Evolutionary conservation across 495 filamentous ascomycete genomes (phyloP).

Genomic region (Trichocladium uniseriatum): DNA sequence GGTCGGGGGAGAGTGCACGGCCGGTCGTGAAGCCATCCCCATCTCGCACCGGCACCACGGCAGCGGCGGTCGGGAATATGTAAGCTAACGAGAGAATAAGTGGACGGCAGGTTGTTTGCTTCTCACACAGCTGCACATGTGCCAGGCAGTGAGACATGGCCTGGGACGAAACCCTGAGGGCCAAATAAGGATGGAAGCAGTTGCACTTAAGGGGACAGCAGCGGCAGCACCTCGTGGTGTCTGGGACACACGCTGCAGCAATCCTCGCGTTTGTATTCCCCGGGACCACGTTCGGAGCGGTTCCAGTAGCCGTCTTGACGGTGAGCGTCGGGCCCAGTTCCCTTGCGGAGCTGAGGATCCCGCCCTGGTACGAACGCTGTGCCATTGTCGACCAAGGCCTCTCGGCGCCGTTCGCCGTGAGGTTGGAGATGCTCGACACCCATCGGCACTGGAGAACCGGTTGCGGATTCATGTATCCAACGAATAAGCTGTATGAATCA

Average conservation of each 20-base stretch:
- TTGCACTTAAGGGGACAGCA: slow-evolving; percentile 24
- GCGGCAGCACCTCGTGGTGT: slow-evolving; percentile 21
- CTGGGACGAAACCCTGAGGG: slow-evolving; percentile 5
- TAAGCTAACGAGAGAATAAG: slow-evolving; percentile 1
- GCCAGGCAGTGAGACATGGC: slow-evolving; percentile 26
- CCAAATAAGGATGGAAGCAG: slow-evolving; percentile 13
- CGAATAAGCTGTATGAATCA: slow-evolving; percentile 1
- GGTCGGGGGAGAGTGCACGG: background rate
- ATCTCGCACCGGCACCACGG: slow-evolving; percentile 14
- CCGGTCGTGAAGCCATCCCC: slow-evolving; percentile 4
- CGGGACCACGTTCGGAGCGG: slow-evolving; percentile 16
- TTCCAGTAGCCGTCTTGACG: slow-evolving; percentile 9
- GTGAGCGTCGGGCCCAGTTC: background rate
- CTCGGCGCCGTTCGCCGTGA: background rate
- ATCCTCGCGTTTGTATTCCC: slow-evolving; percentile 26
- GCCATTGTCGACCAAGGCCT: slow-evolving; percentile 3
- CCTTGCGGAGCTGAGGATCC: background rate
- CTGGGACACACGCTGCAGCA: slow-evolving; percentile 23
- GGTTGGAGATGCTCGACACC: background rate
- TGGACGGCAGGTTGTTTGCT: slow-evolving; percentile 17
- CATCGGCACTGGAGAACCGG: background rate
- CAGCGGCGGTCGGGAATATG: slow-evolving; percentile 11
- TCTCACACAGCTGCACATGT: slow-evolving; percentile 13
- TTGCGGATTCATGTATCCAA: background rate
- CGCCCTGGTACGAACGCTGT: slow-evolving; percentile 5